Evolutionary conservation across 345 rosid genomes (phyloP).

Genomic region (Heritiera littoralis): DNA sequence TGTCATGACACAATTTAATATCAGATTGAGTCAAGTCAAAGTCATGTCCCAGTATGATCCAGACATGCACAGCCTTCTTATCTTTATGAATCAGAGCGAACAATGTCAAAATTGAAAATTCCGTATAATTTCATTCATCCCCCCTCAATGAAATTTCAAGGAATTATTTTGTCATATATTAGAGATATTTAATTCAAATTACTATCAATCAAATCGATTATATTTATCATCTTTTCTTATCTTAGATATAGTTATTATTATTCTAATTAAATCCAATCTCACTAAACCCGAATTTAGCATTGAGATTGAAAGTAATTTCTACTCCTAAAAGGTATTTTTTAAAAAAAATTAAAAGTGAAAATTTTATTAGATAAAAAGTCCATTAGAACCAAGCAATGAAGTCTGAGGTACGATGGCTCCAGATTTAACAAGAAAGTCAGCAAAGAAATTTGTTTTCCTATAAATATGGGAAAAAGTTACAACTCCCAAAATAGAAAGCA

Average conservation of each 20-base stretch:
- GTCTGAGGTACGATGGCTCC: too few species aligned
- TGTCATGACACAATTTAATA: neutral
- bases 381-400: too few species aligned
- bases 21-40: conserved; percentile 20
- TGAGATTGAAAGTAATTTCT: too few species aligned
- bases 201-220: too few species aligned
- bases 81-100: conserved; percentile 28
- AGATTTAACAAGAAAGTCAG: too few species aligned
- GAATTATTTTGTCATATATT: conserved; percentile 9
- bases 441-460: too few species aligned
- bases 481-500: too few species aligned
- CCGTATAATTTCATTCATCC: neutral
- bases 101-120: conserved; percentile 24
- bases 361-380: too few species aligned
- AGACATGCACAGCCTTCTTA: neutral
- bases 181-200: neutral
- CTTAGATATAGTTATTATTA: neutral
- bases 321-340: too few species aligned
- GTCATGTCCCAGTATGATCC: conserved; percentile 12
- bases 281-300: too few species aligned
- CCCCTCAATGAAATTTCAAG: conserved; percentile 7
- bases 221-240: neutral
- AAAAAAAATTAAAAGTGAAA: too few species aligned
- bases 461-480: too few species aligned
- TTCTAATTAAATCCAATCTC: neutral